A percentile compares a stretch with the other conserved stretches of the same genome.
Evolutionary conservation across 345 rosid species (phyloP).

Genomic region (Geranium brycei): DNA sequence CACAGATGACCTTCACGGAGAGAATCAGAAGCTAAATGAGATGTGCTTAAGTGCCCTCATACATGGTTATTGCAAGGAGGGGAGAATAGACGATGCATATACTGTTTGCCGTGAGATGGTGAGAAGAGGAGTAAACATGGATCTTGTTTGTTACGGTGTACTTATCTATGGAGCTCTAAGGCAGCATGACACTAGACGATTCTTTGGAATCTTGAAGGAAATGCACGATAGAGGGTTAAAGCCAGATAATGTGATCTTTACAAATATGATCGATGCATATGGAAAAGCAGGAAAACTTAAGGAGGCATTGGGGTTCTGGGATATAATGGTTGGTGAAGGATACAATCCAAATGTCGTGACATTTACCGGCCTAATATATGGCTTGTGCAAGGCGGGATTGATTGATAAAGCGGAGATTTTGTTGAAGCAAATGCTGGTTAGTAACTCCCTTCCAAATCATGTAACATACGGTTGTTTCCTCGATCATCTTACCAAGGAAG

Average conservation of each 20-base stretch:
- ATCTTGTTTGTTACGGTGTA: slow-evolving; percentile 65
- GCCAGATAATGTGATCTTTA: slow-evolving; percentile 66
- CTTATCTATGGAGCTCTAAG: slow-evolving; percentile 70
- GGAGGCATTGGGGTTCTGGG: slow-evolving; percentile 57
- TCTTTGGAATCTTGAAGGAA: slow-evolving; percentile 44
- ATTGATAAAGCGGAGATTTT: slow-evolving; percentile 55
- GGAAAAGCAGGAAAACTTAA: slow-evolving; percentile 58
- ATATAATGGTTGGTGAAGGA: slow-evolving; percentile 66
- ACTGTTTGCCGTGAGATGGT: slow-evolving; percentile 54
- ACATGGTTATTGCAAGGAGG: slow-evolving; percentile 74
- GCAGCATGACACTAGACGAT: slow-evolving; percentile 33
- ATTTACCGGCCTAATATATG: slow-evolving; percentile 68
- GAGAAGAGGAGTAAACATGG: slow-evolving; percentile 63
- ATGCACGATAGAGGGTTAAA: slow-evolving; percentile 50
- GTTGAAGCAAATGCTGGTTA: slow-evolving; percentile 40
- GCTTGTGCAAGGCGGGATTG: slow-evolving; percentile 68
- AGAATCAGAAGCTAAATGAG: slow-evolving; percentile 50
- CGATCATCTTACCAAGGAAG: slow-evolving; percentile 47
- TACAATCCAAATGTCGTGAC: slow-evolving; percentile 66
- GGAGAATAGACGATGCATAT: slow-evolving; percentile 58
- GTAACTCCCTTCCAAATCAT: slow-evolving; percentile 48
- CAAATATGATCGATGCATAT: slow-evolving; percentile 77
- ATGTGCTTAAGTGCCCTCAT: slow-evolving; percentile 71
- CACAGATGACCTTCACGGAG: slow-evolving; percentile 48
- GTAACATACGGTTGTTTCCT: slow-evolving; percentile 75